Evolutionary conservation across 2,329 filamentous ascomycete species (phyloP).

Genomic region (Exophiala alcalophila): DNA sequence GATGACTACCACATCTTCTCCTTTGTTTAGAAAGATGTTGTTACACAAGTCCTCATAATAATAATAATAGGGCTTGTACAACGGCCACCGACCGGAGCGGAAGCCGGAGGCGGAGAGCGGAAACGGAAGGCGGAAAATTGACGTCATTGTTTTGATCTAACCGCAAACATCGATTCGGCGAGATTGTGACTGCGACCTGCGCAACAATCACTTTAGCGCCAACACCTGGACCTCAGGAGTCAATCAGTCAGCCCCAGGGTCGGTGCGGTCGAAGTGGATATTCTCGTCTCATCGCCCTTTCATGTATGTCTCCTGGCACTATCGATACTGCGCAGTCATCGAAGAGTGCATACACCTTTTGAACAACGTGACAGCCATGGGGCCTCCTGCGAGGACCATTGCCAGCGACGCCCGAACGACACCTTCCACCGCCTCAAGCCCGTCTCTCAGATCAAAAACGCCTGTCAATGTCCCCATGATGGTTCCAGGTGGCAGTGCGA

Average conservation of each 20-base stretch:
- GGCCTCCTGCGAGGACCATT: slow-evolving; percentile 26
- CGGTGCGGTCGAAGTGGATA: too few species aligned
- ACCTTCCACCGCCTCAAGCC: slow-evolving; percentile 71
- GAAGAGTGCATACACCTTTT: slow-evolving; percentile 25
- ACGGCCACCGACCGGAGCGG: too few species aligned
- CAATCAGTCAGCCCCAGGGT: neutral
- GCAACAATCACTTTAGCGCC: too few species aligned
- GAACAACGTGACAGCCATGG: slow-evolving; percentile 16
- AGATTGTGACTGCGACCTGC: neutral
- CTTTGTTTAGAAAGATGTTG: too few species aligned
- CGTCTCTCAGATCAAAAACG: slow-evolving; percentile 71
- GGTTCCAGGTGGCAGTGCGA: slow-evolving; percentile 48
- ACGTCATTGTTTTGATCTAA: slow-evolving; percentile 29
- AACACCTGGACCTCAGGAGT: neutral
- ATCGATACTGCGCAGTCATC: slow-evolving; percentile 21
- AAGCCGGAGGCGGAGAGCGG: slow-evolving; percentile 25
- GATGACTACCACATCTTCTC: too few species aligned
- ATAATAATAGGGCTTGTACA: too few species aligned
- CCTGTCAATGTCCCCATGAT: slow-evolving; percentile 55
- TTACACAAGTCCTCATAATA: too few species aligned
- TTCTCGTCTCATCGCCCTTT: slow-evolving; percentile 11
- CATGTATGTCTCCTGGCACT: slow-evolving; percentile 25
- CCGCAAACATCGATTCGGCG: slow-evolving; percentile 10
- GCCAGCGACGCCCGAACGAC: slow-evolving; percentile 33
- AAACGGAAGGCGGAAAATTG: slow-evolving; percentile 14